Evolutionary conservation across 148 eudicot species (phyloP).

Genomic region (Heliamphora exappendiculata): DNA sequence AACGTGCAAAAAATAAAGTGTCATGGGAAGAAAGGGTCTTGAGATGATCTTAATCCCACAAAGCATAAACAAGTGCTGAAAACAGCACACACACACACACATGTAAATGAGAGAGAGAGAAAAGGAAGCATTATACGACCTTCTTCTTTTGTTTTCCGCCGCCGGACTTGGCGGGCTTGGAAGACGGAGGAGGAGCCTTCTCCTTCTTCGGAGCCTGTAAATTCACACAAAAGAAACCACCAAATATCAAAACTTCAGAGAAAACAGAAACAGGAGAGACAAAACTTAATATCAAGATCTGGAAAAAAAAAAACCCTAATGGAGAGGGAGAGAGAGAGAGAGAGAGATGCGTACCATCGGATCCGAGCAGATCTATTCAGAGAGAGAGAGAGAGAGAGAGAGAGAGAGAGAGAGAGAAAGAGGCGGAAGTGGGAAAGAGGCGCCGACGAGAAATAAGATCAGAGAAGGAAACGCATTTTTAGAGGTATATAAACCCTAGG

Average conservation of each 20-base stretch:
- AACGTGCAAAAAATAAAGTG: too few relatives aligned
- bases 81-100: neutral
- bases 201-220: slow-evolving; percentile 88
- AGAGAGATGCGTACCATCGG: slow-evolving; percentile 11
- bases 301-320: neutral
- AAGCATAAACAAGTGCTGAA: neutral
- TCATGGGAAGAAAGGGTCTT: too few relatives aligned
- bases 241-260: neutral
- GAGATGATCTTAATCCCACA: too few relatives aligned
- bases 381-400: neutral
- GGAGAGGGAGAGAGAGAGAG: neutral
- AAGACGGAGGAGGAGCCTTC: slow-evolving; percentile 73
- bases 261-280: neutral
- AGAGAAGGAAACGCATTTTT: too few relatives aligned
- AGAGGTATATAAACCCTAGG: too few relatives aligned
- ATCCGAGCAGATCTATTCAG: too few relatives aligned
- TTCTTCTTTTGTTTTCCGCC: slow-evolving; percentile 99
- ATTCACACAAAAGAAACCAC: too few relatives aligned
- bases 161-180: slow-evolving; percentile 93
- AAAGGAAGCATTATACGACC: slow-evolving; percentile 21
- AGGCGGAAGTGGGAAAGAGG: neutral
- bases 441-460: neutral
- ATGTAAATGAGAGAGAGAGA: neutral
- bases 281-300: neutral
- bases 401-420: neutral